Evolutionary conservation across 805 yeast species (phyloP), one percentile per base, ranked within the genome.

Genomic region (Ogataea nitratoaversa): DNA sequence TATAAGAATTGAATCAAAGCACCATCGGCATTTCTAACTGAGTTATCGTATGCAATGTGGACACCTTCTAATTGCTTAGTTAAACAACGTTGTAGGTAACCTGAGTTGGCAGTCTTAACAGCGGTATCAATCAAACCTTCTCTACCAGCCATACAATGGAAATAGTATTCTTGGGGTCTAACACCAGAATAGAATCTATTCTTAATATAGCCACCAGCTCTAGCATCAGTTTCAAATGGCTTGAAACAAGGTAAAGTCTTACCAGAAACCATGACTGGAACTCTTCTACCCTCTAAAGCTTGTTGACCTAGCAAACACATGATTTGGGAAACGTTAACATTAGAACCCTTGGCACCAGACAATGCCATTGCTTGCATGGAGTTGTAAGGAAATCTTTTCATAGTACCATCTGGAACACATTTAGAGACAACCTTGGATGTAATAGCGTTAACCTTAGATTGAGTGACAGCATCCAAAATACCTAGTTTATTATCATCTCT

Each of bases 91-190:
- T 93, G 99, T 22, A 22, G 11, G 25, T 22, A 22, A 22, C 25
- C 25, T 22, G 25, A 22, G 25, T 22, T 22, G 11, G 25, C 25
- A 11, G 25, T 22, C 11, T 22, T 22, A 22, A 22, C 25, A 22
- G 25, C 25, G 11, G 25, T 22, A 22, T 22, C 25, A 22, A 22
- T 22, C 11, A 22, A 22, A 22, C 25, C 25, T 22, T 22, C 25
- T 22, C 25, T 84, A 68, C 99, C 99, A 41, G 99, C 99, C 99
- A 93, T 93, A 74, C 98, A 93, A 70, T 93, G 99, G 93, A 95
- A 93, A 63, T 90, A 93, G 68, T 95, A 93, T 66, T 93, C 99
- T 68, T 93, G 99, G 4, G 99, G 99, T 63, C 87, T 80, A 53
- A 93, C 85, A 65, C 99, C 99, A 30, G 97, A 88, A 64, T 88